These are phyloP conservation scores for Juncus inflexus DNA, from an alignment of 176 grass and related monocot genomes.

Conservation along the genomic window DNA sequence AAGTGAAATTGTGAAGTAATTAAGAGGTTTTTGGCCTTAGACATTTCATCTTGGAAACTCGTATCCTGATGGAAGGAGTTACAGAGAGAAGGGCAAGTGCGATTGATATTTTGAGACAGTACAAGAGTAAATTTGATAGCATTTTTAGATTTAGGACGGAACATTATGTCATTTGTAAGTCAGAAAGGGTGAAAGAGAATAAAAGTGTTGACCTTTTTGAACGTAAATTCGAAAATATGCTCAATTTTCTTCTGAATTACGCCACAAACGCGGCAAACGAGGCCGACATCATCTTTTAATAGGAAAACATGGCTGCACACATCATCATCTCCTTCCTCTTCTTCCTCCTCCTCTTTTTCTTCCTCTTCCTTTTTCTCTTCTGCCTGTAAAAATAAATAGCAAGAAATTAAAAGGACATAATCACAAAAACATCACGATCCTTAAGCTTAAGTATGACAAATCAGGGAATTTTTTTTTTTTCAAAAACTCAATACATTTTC, in stretches of 20 bases:
- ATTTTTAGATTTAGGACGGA: too few relatives aligned
- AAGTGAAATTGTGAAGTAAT: neutral
- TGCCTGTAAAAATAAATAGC: conserved; percentile 22
- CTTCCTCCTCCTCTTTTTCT: conserved; percentile 36
- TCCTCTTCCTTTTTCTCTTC: conserved; percentile 31
- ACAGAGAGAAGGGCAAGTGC: too few relatives aligned
- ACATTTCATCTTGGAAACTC: too few relatives aligned
- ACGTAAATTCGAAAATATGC: conserved; percentile 88
- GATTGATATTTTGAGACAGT: too few relatives aligned
- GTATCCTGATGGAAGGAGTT: too few relatives aligned
- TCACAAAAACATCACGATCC: conserved; percentile 8
- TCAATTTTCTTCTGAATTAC: conserved; percentile 93
- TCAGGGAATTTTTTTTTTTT: conserved; percentile 2
- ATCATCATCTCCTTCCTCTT: conserved; percentile 42
- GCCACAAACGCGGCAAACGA: conserved; percentile 87
- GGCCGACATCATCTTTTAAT: conserved; percentile 83
- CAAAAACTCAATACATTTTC: conserved; percentile 8
- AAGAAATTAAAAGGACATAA: conserved; percentile 11
- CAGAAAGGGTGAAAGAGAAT: conserved; percentile 20
- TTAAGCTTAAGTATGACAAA: neutral
- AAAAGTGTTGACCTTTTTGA: conserved; percentile 62
- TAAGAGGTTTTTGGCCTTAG: neutral
- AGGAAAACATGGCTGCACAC: conserved; percentile 62
- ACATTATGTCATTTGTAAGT: conserved; percentile 6
- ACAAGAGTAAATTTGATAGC: too few relatives aligned